These are phyloP conservation scores for Corinectria fuckeliana DNA, from an alignment of 2,329 filamentous ascomycete genomes.

Conservation along the genomic window DNA sequence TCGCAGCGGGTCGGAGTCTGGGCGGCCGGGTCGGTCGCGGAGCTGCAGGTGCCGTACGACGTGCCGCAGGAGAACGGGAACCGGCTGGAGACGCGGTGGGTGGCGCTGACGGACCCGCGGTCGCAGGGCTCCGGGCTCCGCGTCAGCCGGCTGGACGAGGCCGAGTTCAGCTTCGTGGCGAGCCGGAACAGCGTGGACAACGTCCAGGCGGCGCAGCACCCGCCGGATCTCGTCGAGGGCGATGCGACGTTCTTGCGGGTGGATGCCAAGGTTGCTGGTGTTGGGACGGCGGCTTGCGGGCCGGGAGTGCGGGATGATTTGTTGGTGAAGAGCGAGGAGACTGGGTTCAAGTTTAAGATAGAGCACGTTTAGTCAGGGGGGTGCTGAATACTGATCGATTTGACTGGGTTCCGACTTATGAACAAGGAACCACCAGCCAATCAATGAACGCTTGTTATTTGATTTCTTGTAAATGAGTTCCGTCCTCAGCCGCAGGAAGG, in stretches of 20 bases:
- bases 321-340: constrained; percentile 49
- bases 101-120: constrained; percentile 45
- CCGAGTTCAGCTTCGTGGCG: constrained; percentile 59
- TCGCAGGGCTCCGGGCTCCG: constrained; percentile 28
- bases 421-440: too few relatives aligned
- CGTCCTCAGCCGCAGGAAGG: background rate
- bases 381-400: background rate
- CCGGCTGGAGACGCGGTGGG: constrained; percentile 64
- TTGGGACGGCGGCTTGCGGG: constrained; percentile 57
- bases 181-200: constrained; percentile 59
- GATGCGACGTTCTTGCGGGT: constrained; percentile 52
- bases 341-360: constrained; percentile 51
- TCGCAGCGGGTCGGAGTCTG: constrained; percentile 62
- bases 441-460: background rate
- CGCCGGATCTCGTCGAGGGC: constrained; percentile 64
- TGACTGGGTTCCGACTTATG: background rate
- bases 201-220: constrained; percentile 66
- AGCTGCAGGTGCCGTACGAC: constrained; percentile 66
- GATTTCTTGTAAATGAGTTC: background rate
- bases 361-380: constrained; percentile 36
- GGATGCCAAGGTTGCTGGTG: constrained; percentile 55
- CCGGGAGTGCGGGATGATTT: constrained; percentile 54
- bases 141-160: constrained; percentile 24
- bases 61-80: constrained; percentile 74
- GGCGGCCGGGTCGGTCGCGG: constrained; percentile 47